These are phyloP conservation scores for Apiospora saccharicola DNA, from an alignment of 2,329 filamentous ascomycete species.

Conservation along the genomic window DNA sequence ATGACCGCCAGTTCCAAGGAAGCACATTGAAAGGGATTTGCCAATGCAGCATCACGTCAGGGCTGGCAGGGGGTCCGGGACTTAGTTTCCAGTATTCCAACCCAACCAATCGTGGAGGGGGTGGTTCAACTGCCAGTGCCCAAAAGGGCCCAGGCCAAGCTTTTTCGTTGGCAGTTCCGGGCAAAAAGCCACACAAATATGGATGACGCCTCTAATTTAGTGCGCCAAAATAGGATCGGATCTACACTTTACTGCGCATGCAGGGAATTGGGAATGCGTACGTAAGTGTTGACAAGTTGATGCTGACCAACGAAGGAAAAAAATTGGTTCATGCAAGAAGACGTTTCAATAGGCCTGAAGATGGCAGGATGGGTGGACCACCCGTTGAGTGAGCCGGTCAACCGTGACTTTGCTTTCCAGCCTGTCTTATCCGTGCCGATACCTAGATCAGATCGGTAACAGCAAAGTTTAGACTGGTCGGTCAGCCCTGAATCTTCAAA, in stretches of 20 bases:
- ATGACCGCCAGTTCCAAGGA: slow-evolving; percentile 19
- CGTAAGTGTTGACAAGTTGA: slow-evolving; percentile 1
- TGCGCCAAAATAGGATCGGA: neutral
- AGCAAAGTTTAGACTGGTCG: slow-evolving; percentile 7
- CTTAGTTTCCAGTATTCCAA: slow-evolving; percentile 6
- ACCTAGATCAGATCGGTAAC: slow-evolving; percentile 2
- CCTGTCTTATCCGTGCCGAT: neutral
- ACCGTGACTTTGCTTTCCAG: neutral
- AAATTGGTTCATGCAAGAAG: neutral
- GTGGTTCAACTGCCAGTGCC: neutral
- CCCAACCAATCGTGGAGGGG: slow-evolving; percentile 11
- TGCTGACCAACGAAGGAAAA: neutral
- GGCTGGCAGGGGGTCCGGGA: neutral
- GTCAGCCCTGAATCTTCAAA: neutral
- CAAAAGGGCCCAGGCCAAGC: slow-evolving; percentile 8
- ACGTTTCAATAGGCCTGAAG: neutral
- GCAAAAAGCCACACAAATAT: neutral
- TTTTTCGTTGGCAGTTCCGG: neutral
- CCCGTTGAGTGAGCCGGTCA: neutral
- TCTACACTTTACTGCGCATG: neutral
- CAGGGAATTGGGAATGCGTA: neutral
- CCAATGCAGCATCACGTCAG: slow-evolving; percentile 20
- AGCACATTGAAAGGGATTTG: neutral
- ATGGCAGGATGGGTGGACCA: neutral
- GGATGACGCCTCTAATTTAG: neutral